Conservation (phyloP, 2,329 filamentous ascomycete species). For the Botrytis fabae region DNA sequence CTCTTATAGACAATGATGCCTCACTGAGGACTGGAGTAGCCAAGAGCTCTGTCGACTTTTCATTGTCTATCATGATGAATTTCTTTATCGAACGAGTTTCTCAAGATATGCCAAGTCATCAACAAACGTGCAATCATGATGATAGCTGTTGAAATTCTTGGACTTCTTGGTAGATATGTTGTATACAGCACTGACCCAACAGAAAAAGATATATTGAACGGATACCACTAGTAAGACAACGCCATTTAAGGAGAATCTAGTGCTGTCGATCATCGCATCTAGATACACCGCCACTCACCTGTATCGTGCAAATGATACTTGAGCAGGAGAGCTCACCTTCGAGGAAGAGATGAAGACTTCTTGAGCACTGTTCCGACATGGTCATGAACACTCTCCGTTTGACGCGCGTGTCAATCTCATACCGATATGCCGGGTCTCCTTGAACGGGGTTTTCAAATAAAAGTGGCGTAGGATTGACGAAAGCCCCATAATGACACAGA, state of each 20-base stretch:
- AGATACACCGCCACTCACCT: background rate
- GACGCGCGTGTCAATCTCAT: background rate
- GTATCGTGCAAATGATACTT: background rate
- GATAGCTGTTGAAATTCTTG: background rate
- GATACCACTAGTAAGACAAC: background rate
- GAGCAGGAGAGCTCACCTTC: background rate
- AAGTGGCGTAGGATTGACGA: background rate
- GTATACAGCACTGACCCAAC: background rate
- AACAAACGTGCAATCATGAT: background rate
- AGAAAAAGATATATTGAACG: background rate
- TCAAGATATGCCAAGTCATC: background rate
- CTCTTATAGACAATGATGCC: background rate
- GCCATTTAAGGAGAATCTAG: background rate
- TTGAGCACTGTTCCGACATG: background rate
- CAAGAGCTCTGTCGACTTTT: background rate
- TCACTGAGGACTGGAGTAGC: background rate
- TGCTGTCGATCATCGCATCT: constrained; percentile 1
- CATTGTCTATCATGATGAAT: constrained; percentile 4
- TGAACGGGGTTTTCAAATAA: background rate
- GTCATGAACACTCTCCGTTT: background rate
- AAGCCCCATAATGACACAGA: background rate
- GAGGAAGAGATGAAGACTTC: background rate
- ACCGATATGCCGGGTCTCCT: background rate
- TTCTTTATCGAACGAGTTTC: background rate
- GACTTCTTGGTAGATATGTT: background rate